Conservation (phyloP, 768 basidiomycete species). For the Xanthoconium stramineum region DNA sequence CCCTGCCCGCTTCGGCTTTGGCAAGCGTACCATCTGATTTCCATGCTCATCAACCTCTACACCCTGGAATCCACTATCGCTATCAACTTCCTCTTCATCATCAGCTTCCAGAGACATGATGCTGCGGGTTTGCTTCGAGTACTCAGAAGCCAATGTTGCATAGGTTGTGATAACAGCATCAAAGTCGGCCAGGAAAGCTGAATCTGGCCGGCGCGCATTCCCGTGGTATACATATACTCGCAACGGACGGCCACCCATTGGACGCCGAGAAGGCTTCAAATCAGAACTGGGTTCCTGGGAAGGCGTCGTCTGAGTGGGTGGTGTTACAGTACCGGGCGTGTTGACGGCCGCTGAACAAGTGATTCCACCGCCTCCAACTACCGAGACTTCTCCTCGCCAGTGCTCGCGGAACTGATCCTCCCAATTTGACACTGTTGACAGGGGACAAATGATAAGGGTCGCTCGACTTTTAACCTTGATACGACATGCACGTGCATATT, state of each 20-base stretch:
- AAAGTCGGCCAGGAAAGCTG: constrained; percentile 86
- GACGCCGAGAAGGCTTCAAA: constrained; percentile 31
- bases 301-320: constrained; percentile 35
- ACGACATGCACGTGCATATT: constrained; percentile 64
- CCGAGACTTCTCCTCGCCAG: constrained; percentile 84
- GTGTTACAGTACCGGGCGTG: constrained; percentile 35
- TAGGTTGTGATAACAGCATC: constrained; percentile 98
- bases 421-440: constrained; percentile 98
- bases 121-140: constrained; percentile 80
- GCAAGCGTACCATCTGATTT: constrained; percentile 53
- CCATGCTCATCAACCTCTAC: constrained; percentile 68
- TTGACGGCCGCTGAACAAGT: constrained; percentile 30
- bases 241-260: constrained; percentile 51
- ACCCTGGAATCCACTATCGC: constrained; percentile 60
- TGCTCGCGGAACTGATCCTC: constrained; percentile 98
- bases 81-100: constrained; percentile 63
- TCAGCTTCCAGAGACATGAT: constrained; percentile 56
- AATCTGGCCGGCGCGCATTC: constrained; percentile 79
- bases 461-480: constrained; percentile 84
- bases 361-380: constrained; percentile 73
- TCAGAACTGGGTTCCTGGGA: constrained; percentile 24
- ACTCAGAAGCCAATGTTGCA: constrained; percentile 93
- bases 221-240: constrained; percentile 97
- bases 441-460: constrained; percentile 93
- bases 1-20: constrained; percentile 66